These are phyloP conservation scores for Hypericum perforatum DNA, from an alignment of 345 rosid species.

Conservation along the genomic window DNA sequence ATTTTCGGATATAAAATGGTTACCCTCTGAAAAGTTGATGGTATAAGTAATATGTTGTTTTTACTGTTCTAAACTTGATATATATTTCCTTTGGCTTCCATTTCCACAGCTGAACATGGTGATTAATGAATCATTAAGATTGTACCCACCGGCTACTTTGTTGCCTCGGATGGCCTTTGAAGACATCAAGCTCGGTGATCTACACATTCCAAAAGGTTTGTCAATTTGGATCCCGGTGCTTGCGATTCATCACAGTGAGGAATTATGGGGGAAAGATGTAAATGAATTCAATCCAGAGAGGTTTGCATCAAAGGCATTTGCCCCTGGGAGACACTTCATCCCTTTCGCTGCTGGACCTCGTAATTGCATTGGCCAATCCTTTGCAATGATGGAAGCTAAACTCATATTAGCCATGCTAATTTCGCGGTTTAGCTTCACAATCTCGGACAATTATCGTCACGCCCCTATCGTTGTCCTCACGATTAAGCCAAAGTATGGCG, in stretches of 20 bases:
- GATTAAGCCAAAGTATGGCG: constrained; percentile 69
- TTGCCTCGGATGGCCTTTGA: constrained; percentile 91
- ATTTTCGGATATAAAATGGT: no score
- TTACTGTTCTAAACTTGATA: no score
- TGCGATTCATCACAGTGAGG: constrained; percentile 79
- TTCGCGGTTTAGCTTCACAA: constrained; percentile 41
- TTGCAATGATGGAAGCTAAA: constrained; percentile 84
- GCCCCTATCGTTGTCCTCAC: constrained; percentile 69
- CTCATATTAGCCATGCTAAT: constrained; percentile 59
- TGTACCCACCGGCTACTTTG: constrained; percentile 84
- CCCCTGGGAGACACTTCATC: constrained; percentile 50
- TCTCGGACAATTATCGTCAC: constrained; percentile 56
- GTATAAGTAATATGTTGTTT: no score
- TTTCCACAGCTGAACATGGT: constrained; percentile 65
- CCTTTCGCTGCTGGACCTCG: constrained; percentile 81
- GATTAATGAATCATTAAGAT: constrained; percentile 76
- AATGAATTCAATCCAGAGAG: constrained; percentile 79
- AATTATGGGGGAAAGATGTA: constrained; percentile 85
- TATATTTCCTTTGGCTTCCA: background rate
- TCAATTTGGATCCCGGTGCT: constrained; percentile 92
- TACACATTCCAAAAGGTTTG: constrained; percentile 75
- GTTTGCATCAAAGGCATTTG: constrained; percentile 38
- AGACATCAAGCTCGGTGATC: constrained; percentile 69
- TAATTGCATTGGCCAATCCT: constrained; percentile 66
- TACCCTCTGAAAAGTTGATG: no score